phyloP scores from a whole-genome alignment of 257 asterid species.

The Mitragyna speciosa region DNA sequence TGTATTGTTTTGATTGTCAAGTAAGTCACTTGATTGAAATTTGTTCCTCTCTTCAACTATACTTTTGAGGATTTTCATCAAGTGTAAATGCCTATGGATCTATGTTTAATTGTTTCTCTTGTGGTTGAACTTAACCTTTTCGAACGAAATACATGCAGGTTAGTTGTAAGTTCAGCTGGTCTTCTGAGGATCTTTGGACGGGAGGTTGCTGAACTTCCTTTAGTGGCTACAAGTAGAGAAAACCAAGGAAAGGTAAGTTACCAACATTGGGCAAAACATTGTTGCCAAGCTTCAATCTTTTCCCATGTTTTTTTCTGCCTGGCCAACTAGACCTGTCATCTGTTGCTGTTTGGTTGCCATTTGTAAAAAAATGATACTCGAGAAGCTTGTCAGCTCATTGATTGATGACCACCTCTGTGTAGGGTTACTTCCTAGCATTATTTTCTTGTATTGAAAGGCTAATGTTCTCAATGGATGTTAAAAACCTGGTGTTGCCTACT shows the following conservation, averaged over 20 bases:
- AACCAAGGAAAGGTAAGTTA: slow-evolving; percentile 87
- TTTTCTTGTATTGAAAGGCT: slow-evolving; percentile 81
- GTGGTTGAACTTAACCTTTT: not conserved
- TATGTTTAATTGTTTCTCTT: not conserved
- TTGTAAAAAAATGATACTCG: not conserved
- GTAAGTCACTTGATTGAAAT: slow-evolving; percentile 45
- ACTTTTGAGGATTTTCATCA: not conserved
- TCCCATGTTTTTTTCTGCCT: not conserved
- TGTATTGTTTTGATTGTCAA: slow-evolving; percentile 78
- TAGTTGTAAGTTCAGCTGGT: slow-evolving; percentile 91
- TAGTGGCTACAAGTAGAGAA: slow-evolving; percentile 86
- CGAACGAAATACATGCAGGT: slow-evolving; percentile 45
- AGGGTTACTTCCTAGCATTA: slow-evolving; percentile 93
- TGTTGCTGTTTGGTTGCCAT: not conserved
- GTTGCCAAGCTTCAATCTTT: not conserved
- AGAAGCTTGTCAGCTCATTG: not conserved
- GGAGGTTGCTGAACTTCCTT: slow-evolving; percentile 96
- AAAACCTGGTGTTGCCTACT: slow-evolving; percentile 87
- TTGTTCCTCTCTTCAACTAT: not conserved
- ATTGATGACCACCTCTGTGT: slow-evolving; percentile 9
- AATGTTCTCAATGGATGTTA: slow-evolving; percentile 72
- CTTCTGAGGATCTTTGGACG: slow-evolving; percentile 87
- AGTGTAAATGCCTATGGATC: not conserved
- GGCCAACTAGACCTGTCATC: not conserved
- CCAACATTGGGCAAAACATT: not conserved